A percentile compares a stretch with the other conserved stretches of the same genome.
Conservation (phyloP, 2,329 filamentous ascomycete species). For the Fusarium pseudocircinatum region DNA sequence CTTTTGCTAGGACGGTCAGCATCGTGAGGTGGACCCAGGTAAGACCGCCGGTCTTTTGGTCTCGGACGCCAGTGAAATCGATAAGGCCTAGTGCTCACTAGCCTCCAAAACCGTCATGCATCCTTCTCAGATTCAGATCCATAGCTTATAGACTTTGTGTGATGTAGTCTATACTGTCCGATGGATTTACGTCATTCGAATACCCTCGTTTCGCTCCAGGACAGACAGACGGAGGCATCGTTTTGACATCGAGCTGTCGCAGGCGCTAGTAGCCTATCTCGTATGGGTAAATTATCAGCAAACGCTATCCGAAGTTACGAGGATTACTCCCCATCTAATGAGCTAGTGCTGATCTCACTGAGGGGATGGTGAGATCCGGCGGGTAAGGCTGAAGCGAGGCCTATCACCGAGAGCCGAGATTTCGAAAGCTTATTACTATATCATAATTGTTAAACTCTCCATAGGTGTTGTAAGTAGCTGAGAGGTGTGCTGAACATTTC, state of each 20-base stretch:
- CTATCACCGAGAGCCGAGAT: accelerated
- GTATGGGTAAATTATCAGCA: accelerated
- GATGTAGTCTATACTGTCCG: accelerated
- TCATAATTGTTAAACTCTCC: accelerated
- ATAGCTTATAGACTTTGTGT: accelerated
- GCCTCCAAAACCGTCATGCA: accelerated
- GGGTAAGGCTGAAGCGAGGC: neutral
- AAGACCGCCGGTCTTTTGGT: neutral
- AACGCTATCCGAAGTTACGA: no score
- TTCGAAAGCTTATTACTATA: accelerated
- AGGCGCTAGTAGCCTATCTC: accelerated
- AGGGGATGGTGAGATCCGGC: neutral
- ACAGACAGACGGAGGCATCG: accelerated
- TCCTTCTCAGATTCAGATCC: no score
- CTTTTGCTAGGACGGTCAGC: neutral
- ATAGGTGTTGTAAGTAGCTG: no score
- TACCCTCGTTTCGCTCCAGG: accelerated
- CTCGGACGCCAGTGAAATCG: neutral
- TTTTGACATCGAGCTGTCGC: accelerated
- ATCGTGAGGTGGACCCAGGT: neutral
- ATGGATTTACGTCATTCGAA: accelerated
- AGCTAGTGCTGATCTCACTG: neutral
- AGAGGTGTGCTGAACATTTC: no score
- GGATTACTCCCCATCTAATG: accelerated
- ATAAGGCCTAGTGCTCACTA: neutral